Evolutionary conservation across 192 early-diverging fungal genomes (phyloP), one percentile per base, ranked within the genome.

Genomic region (Mortierella alpina): DNA sequence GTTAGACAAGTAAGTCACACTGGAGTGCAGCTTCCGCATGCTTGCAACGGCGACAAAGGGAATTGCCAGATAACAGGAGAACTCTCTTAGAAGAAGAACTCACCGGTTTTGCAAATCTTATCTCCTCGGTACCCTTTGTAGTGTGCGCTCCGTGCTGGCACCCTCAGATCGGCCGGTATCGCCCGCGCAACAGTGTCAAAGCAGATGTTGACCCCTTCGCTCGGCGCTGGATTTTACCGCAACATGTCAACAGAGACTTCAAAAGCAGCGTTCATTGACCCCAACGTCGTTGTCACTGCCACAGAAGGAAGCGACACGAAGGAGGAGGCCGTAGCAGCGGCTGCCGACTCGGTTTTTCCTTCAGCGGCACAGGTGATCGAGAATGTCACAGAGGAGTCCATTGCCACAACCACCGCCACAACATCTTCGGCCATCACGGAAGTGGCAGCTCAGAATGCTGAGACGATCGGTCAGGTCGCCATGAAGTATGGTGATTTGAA

Each of bases 401-500:
- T 83, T 13, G 73, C 68, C 23, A 70, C 72, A 18, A 55, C 63
- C 7, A 62, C 68, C 13, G 59, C 81, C 68, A 58, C 56, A 10
- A 71, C 66, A 1, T 63, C 63, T 7, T 63, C 71, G 5, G 56
- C 56, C 20, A 49, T 76, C 18, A 59, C 72, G 13, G 80, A 83
- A 0, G 54, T 77, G 14, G 73, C 74, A 11, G 68, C 83, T 51
- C 68, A 75, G 62, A 78, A 79, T n/a, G 77, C 84, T 22, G 85
- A 89, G 54, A 65, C 70, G 22, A 68, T 90, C 53, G 47, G 83
- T 1, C 66, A 74, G 18, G 85, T 88, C 0, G 90, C 88, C 39
- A 88, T 92, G 69, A 86, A 95, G 78, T 88, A 96, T 65, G 97
- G 97, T 13, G 96, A 98, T 65, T 83, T 98, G 49, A 90, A 94